phyloP scores from a whole-genome alignment of 805 yeast species.

The Lachancea kluyveri region DNA sequence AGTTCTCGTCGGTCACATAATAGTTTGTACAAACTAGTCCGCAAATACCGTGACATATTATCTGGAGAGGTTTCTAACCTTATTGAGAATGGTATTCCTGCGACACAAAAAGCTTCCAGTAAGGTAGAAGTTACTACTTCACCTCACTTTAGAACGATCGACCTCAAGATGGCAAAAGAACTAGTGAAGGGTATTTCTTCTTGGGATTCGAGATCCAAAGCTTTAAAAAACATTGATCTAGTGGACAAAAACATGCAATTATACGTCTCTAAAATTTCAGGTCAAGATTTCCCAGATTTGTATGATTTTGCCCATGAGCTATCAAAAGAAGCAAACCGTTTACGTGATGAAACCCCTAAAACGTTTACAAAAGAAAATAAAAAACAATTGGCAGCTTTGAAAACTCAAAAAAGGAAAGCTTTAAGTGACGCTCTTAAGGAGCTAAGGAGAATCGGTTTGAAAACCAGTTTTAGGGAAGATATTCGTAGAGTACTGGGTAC shows the following conservation, averaged over 20 bases:
- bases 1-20: constrained; percentile 88
- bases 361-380: constrained; percentile 67
- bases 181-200: constrained; percentile 33
- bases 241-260: constrained; percentile 52
- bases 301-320: constrained; percentile 50
- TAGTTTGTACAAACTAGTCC: constrained; percentile 71
- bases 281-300: constrained; percentile 41
- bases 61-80: constrained; percentile 43
- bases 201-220: constrained; percentile 53
- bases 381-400: constrained; percentile 61
- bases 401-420: constrained; percentile 72
- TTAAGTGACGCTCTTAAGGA: constrained; percentile 74
- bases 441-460: constrained; percentile 70
- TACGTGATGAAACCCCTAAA: constrained; percentile 74
- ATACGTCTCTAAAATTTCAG: constrained; percentile 33
- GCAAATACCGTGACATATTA: constrained; percentile 69
- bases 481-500: constrained; percentile 57
- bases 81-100: constrained; percentile 49
- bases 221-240: constrained; percentile 44
- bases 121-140: constrained; percentile 6
- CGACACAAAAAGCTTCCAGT: constrained; percentile 10
- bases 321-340: constrained; percentile 48
- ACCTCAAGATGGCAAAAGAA: constrained; percentile 8
- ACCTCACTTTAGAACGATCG: constrained; percentile 10
- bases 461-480: constrained; percentile 57